These are phyloP conservation scores for Galerina sulciceps DNA, from an alignment of 768 basidiomycete genomes.

Conservation along the genomic window DNA sequence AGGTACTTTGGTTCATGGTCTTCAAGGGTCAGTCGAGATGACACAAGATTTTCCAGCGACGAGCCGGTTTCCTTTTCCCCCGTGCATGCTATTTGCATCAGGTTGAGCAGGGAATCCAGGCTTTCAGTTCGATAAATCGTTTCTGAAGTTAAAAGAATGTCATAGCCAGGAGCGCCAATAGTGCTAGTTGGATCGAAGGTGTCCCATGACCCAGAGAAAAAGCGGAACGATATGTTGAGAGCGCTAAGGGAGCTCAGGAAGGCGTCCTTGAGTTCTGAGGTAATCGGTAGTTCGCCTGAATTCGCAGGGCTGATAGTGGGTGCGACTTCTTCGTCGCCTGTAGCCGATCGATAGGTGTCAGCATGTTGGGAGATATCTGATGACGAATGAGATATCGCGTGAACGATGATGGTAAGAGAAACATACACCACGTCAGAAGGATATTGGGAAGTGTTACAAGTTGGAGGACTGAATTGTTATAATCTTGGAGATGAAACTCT, in stretches of 20 bases:
- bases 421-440: constrained; percentile 82
- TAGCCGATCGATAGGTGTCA: constrained; percentile 41
- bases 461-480: constrained; percentile 81
- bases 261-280: constrained; percentile 61
- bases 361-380: constrained; percentile 69
- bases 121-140: constrained; percentile 84
- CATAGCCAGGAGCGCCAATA: constrained; percentile 47
- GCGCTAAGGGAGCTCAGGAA: constrained; percentile 64
- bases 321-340: constrained; percentile 30
- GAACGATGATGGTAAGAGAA: not conserved
- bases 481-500: constrained; percentile 86
- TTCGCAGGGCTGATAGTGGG: constrained; percentile 33
- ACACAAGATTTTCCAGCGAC: constrained; percentile 3
- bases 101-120: constrained; percentile 59
- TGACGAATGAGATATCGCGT: not conserved
- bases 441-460: constrained; percentile 83
- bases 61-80: constrained; percentile 1
- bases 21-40: constrained; percentile 1
- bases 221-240: constrained; percentile 63
- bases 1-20: constrained; percentile 23
- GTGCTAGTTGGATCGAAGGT: constrained; percentile 42
- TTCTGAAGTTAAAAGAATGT: constrained; percentile 87
- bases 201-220: constrained; percentile 87
- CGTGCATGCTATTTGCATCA: constrained; percentile 48
- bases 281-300: constrained; percentile 68